phyloP scores from a whole-genome alignment of 768 basidiomycete genomes.

The Naganishia randhawae region DNA sequence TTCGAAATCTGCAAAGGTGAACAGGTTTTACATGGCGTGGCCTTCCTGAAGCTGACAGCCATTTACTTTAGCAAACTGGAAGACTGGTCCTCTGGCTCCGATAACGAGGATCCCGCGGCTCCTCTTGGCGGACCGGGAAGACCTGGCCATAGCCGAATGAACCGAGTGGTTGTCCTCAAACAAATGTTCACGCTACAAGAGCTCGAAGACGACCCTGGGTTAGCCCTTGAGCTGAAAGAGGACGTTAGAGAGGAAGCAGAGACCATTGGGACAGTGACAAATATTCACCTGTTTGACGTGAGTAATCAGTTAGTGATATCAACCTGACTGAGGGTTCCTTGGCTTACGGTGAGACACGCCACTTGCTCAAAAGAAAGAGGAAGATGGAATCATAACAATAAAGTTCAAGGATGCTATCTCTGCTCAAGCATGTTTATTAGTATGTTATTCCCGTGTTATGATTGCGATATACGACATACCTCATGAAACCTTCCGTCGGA shows the following conservation, averaged over 20 bases:
- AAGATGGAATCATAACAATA: slow-evolving; percentile 90
- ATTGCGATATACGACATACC: background rate
- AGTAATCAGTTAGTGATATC: slow-evolving; percentile 45
- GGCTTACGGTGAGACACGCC: background rate
- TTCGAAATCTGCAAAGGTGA: slow-evolving; percentile 56
- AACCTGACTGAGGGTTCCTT: background rate
- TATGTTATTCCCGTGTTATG: slow-evolving; percentile 52
- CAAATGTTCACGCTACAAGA: slow-evolving; percentile 89
- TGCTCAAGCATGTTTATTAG: slow-evolving; percentile 86
- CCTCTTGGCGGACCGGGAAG: slow-evolving; percentile 36
- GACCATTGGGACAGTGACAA: slow-evolving; percentile 86
- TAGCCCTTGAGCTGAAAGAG: slow-evolving; percentile 88
- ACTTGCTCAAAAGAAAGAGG: slow-evolving; percentile 68
- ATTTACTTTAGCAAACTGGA: slow-evolving; percentile 67
- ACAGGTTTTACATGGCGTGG: slow-evolving; percentile 32
- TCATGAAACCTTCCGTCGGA: background rate
- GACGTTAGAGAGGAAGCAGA: slow-evolving; percentile 93
- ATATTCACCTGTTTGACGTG: slow-evolving; percentile 91
- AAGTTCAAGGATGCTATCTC: slow-evolving; percentile 90
- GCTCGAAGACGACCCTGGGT: slow-evolving; percentile 74
- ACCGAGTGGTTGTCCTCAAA: slow-evolving; percentile 77
- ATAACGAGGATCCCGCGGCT: slow-evolving; percentile 60
- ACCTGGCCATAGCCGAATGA: slow-evolving; percentile 58
- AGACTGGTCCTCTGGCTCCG: slow-evolving; percentile 93
- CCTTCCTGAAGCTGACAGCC: slow-evolving; percentile 10